Percentiles rank a stretch among this genome's conserved stretches.
phyloP scores from a whole-genome alignment of 495 filamentous ascomycete genomes.

The Penicillium lagena region DNA sequence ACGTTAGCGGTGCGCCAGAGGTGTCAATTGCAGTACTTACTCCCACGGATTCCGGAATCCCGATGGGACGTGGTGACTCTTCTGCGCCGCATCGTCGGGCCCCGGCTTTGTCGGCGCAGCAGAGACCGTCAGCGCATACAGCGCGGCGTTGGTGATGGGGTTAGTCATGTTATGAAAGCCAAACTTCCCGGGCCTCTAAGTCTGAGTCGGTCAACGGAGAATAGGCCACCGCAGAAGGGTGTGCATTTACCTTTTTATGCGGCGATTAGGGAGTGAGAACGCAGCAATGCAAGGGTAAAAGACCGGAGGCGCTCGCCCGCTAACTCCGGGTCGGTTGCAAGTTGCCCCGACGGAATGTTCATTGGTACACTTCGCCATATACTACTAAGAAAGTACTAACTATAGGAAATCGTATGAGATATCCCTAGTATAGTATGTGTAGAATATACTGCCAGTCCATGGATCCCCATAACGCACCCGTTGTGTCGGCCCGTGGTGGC shows the following conservation, averaged over 20 bases:
- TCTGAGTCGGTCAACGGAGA: conserved; percentile 1
- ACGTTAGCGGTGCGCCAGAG: too few relatives aligned
- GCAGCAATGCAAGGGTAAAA: conserved; percentile 1
- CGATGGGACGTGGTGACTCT: conserved; percentile 50
- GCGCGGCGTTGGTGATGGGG: conserved; percentile 35
- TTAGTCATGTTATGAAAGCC: conserved; percentile 32
- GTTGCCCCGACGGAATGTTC: too few relatives aligned
- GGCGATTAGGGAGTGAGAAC: not conserved
- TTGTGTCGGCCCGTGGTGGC: conserved; percentile 25
- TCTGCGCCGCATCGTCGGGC: conserved; percentile 49
- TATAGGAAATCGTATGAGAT: too few relatives aligned
- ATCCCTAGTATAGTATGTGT: too few relatives aligned
- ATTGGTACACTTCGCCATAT: too few relatives aligned
- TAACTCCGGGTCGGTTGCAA: not conserved
- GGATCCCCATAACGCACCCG: not conserved
- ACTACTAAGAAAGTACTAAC: too few relatives aligned
- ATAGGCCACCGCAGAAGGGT: conserved; percentile 17
- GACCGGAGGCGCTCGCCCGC: not conserved
- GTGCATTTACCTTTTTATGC: conserved; percentile 21
- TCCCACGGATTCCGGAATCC: conserved; percentile 61
- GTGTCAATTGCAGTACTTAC: conserved; percentile 13
- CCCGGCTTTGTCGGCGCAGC: conserved; percentile 32
- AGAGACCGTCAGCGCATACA: conserved; percentile 51
- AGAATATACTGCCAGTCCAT: too few relatives aligned
- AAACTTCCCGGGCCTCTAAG: conserved; percentile 6